Percentiles rank a stretch among this genome's conserved stretches.
Evolutionary conservation across 2,329 filamentous ascomycete species (phyloP).

Genomic region (Verticillium tricorpus): DNA sequence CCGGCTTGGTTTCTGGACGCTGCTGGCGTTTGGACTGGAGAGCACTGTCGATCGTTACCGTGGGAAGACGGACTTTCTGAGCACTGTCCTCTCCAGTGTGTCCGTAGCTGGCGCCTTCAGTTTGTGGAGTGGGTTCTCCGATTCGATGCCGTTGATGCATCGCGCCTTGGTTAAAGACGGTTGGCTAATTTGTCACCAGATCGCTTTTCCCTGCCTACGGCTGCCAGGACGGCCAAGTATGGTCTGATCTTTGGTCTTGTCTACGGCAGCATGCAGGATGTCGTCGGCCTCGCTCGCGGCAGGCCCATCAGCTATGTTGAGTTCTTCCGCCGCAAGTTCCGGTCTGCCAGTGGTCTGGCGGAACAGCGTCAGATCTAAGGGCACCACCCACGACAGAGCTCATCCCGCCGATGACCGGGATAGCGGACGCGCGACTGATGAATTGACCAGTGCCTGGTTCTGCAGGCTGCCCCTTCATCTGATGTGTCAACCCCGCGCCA

Average conservation of each 20-base stretch:
- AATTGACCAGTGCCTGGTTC: not conserved
- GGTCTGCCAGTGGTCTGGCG: not conserved
- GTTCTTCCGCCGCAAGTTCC: slow-evolving; percentile 39
- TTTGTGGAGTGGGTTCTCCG: slow-evolving; percentile 63
- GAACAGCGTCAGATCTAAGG: not conserved
- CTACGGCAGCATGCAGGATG: slow-evolving; percentile 80
- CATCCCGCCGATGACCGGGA: not conserved
- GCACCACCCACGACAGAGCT: not conserved
- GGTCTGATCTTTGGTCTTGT: slow-evolving; percentile 73
- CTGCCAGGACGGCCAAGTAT: slow-evolving; percentile 72
- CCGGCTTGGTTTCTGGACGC: slow-evolving; percentile 67
- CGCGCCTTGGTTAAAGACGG: not conserved
- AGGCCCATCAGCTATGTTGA: slow-evolving; percentile 72
- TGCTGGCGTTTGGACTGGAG: slow-evolving; percentile 76
- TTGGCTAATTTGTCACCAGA: slow-evolving; percentile 41
- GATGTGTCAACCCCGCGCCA: not conserved
- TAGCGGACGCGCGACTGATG: not conserved
- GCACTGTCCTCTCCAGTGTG: slow-evolving; percentile 77
- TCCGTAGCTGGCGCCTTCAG: slow-evolving; percentile 85
- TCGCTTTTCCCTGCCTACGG: slow-evolving; percentile 72
- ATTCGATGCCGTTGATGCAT: slow-evolving; percentile 2
- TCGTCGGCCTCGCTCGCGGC: slow-evolving; percentile 62
- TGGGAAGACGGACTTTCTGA: slow-evolving; percentile 68
- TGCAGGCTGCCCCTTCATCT: not conserved
- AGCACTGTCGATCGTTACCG: slow-evolving; percentile 76